These are phyloP conservation scores for Synchytrium microbalum DNA, from an alignment of 371 early-diverging fungal species.

Conservation along the genomic window DNA sequence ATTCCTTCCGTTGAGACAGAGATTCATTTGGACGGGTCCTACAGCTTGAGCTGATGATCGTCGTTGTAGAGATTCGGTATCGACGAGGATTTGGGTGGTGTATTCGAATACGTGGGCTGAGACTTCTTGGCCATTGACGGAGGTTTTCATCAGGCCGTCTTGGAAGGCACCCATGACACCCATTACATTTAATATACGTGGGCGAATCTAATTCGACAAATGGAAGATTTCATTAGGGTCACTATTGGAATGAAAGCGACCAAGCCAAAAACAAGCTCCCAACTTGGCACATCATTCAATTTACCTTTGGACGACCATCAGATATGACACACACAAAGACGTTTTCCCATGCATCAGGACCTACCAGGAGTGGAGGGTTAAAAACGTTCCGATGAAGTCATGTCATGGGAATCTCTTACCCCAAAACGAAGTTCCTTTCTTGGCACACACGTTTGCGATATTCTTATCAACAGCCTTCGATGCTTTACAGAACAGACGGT, in stretches of 20 bases:
- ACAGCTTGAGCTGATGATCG: conserved; percentile 41
- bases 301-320: conserved; percentile 67
- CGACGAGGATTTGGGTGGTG: conserved; percentile 32
- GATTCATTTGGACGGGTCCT: conserved; percentile 69
- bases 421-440: conserved; percentile 53
- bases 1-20: conserved; percentile 82
- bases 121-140: conserved; percentile 22
- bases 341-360: conserved; percentile 71
- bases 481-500: conserved; percentile 31
- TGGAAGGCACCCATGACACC: conserved; percentile 36
- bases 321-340: conserved; percentile 76
- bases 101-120: conserved; percentile 41
- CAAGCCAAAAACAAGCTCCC: background rate
- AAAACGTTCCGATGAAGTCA: too few species aligned
- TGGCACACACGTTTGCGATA: conserved; percentile 62
- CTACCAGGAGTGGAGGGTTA: too few species aligned
- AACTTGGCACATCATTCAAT: conserved; percentile 39
- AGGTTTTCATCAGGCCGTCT: conserved; percentile 35
- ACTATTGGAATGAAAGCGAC: background rate
- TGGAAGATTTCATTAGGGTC: too few species aligned
- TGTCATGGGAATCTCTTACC: too few species aligned
- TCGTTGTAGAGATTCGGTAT: conserved; percentile 10
- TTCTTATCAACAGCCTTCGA: conserved; percentile 45
- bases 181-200: conserved; percentile 26
- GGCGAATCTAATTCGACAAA: conserved; percentile 17